A percentile compares a stretch with the other conserved stretches of the same genome.
Evolutionary conservation across 176 grass and related monocot genomes (phyloP).

Genomic region (Alopecurus myosuroides): DNA sequence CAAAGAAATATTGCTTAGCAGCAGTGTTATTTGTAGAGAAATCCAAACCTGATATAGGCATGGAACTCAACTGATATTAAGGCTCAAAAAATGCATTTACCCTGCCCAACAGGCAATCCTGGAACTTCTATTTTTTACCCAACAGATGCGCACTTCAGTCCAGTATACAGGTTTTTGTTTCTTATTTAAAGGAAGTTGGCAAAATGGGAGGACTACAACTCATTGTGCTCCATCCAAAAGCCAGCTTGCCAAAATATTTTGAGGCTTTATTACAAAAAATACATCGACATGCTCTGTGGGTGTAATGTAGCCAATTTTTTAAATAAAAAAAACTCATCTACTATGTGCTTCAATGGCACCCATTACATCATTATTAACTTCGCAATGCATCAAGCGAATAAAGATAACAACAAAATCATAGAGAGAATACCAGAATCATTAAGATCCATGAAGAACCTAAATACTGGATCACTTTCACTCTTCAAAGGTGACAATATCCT

Average conservation of each 20-base stretch:
- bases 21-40: neutral
- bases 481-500: slow-evolving; percentile 60
- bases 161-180: neutral
- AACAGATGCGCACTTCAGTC: neutral
- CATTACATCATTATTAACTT: neutral
- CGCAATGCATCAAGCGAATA: neutral
- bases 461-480: slow-evolving; percentile 68
- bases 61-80: neutral
- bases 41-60: neutral
- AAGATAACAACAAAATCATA: neutral
- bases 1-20: neutral
- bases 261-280: neutral
- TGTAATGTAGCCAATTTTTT: neutral
- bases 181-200: neutral
- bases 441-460: slow-evolving; percentile 97
- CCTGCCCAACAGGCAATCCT: neutral
- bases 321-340: neutral
- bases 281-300: neutral
- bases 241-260: neutral
- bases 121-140: neutral
- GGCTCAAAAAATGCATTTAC: neutral
- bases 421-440: slow-evolving; percentile 83
- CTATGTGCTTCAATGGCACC: neutral
- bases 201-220: neutral
- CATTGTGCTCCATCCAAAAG: neutral